Conservation (phyloP, 75 land plant genomes). For the Chamaecyparis obtusa region DNA sequence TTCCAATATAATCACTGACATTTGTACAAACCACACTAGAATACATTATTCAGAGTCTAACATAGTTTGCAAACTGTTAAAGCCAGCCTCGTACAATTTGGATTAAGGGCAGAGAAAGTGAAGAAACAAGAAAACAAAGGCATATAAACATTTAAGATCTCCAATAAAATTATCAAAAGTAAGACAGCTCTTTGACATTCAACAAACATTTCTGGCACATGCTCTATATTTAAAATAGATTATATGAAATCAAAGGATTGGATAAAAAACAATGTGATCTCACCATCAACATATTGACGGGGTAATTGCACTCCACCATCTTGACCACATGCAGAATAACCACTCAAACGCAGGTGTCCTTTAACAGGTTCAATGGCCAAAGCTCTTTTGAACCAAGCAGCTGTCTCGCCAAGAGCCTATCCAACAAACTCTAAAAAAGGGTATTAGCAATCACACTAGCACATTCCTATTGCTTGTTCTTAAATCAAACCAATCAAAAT, state of each 20-base stretch:
- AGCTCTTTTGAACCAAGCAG: constrained; percentile 86
- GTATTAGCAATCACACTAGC: not conserved
- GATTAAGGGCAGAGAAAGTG: not conserved
- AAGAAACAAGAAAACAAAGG: not conserved
- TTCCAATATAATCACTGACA: not conserved
- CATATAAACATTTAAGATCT: not conserved
- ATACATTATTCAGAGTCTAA: not conserved
- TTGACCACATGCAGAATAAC: constrained; percentile 60
- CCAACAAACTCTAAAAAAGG: not conserved
- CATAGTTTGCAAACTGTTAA: not conserved
- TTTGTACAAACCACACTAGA: not conserved
- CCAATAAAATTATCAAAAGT: not conserved
- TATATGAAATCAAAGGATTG: not conserved
- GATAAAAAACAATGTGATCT: not conserved
- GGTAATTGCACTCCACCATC: constrained; percentile 56
- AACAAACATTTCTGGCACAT: not conserved
- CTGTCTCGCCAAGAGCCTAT: constrained; percentile 95
- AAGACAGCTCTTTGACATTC: not conserved
- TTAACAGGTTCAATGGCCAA: constrained; percentile 96
- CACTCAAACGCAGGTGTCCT: constrained; percentile 91
- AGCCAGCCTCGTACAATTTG: not conserved
- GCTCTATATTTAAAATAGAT: not conserved
- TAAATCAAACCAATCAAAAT: not conserved
- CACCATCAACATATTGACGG: constrained; percentile 51
- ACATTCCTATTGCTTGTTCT: not conserved